Conservation (phyloP, 2,329 filamentous ascomycete genomes). For the Fusarium chlamydosporum region DNA sequence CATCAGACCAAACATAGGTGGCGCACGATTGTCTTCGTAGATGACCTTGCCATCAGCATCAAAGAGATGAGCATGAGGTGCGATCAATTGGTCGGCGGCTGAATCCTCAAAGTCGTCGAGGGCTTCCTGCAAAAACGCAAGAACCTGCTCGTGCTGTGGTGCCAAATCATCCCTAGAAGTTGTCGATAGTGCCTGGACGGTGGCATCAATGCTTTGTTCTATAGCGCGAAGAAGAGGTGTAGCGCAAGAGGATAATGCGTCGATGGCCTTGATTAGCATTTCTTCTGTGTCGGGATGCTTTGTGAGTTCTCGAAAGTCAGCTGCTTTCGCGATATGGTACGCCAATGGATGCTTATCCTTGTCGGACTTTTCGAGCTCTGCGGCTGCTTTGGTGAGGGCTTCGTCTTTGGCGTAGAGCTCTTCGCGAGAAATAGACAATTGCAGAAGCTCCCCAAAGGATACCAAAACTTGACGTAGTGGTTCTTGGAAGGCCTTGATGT, state of each 20-base stretch:
- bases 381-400: slow-evolving; percentile 17
- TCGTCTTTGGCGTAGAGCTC: slow-evolving; percentile 19
- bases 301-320: slow-evolving; percentile 13
- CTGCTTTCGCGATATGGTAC: slow-evolving; percentile 28
- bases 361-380: slow-evolving; percentile 23
- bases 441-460: slow-evolving; percentile 11
- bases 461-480: slow-evolving; percentile 10
- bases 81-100: slow-evolving; percentile 9
- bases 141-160: background rate
- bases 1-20: slow-evolving; percentile 23
- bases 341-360: slow-evolving; percentile 18
- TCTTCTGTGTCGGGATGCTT: slow-evolving; percentile 25
- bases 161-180: background rate
- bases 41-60: slow-evolving; percentile 21
- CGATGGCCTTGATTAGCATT: slow-evolving; percentile 12
- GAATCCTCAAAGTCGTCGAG: slow-evolving; percentile 25
- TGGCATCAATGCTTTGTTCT: background rate
- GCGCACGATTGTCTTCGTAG: slow-evolving; percentile 2
- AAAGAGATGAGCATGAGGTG: slow-evolving; percentile 23
- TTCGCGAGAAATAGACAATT: slow-evolving; percentile 19
- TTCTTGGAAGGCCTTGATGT: slow-evolving; percentile 28
- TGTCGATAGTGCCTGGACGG: background rate
- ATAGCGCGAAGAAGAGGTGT: slow-evolving; percentile 2
- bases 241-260: slow-evolving; percentile 6
- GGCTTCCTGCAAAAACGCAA: slow-evolving; percentile 6